Base-by-base conservation (phyloP, 108 stramenopile genomes). In the Fistulifera solaris region DNA sequence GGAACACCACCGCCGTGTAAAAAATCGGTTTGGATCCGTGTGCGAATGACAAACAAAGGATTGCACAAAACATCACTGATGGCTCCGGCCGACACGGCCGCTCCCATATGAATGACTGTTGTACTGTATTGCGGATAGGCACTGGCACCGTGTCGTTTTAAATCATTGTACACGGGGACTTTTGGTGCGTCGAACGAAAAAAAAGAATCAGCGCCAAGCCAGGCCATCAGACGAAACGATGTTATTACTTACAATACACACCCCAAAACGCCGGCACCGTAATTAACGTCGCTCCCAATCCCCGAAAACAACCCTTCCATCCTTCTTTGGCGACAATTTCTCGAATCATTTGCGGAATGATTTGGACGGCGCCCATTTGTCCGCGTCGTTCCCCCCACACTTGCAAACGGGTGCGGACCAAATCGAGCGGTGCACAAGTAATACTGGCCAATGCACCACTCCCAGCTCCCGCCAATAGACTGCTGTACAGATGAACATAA, bases 211-310 rank as follows among this genome's bases (percentile, higher is more conserved):
- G 28, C 27, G 26, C 14, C 10, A 12, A 42, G 60, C 52, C 50
- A 4, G 16, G 11, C 44, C 16, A 19, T 19, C 21, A 45, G 21
- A 45, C 4, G 4, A 6, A 45, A n/a, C n/a, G n/a, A n/a, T n/a
- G n/a, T n/a, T n/a, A n/a, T 45, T 6, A 50, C 38, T 65, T 78
- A 48, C 77, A 85, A 46, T 95, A 92, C 0, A 90, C 65, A 0
- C 94, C 89, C 94, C 94, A 95, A 62, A 95, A 95, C 8, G 81
- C 54, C 16, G 94, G 94, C 8, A 92, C 90, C 1, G 89, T 95
- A 14, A 81, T 66, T 48, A 95, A 65, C 1, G 94, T 89, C 2
- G 88, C 81, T 12, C 83, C 81, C 38, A 89, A 54, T 40, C 94
- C 94, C n/a, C 89, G 83, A 69, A 95, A 93, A 63, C 78, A 80